phyloP scores from a whole-genome alignment of 495 filamentous ascomycete genomes.

The Hypoxylon trugodes region DNA sequence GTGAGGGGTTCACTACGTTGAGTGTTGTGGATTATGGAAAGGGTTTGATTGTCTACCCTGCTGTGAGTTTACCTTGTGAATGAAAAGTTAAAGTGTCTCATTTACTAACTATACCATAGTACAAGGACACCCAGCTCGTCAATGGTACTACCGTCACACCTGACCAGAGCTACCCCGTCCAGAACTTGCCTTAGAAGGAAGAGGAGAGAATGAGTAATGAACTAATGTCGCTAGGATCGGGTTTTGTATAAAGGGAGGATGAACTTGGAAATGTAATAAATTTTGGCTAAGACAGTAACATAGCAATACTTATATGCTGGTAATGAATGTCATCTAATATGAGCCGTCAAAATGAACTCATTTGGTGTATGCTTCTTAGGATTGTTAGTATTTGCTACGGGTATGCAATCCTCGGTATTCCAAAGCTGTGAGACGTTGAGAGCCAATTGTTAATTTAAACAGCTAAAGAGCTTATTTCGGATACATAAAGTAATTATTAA shows the following conservation, averaged over 20 bases:
- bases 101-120: conserved; percentile 17
- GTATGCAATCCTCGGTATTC: no score
- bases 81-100: no score
- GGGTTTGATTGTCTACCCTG: conserved; percentile 58
- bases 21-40: conserved; percentile 55
- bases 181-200: conserved; percentile 41
- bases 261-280: not conserved
- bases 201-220: not conserved
- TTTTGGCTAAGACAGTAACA: not conserved
- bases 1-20: conserved; percentile 63
- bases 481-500: no score
- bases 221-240: no score
- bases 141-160: conserved; percentile 58
- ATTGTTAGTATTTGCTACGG: no score
- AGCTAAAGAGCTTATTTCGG: no score
- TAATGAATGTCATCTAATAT: not conserved
- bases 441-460: no score
- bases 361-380: not conserved
- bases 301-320: not conserved
- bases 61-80: conserved; percentile 6
- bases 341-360: not conserved
- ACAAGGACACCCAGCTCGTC: conserved; percentile 51
- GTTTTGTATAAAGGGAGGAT: not conserved
- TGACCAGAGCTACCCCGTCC: conserved; percentile 63
- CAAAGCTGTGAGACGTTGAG: no score